Conservation (phyloP, 768 basidiomycete species). For the Tulasnella sp. region DNA sequence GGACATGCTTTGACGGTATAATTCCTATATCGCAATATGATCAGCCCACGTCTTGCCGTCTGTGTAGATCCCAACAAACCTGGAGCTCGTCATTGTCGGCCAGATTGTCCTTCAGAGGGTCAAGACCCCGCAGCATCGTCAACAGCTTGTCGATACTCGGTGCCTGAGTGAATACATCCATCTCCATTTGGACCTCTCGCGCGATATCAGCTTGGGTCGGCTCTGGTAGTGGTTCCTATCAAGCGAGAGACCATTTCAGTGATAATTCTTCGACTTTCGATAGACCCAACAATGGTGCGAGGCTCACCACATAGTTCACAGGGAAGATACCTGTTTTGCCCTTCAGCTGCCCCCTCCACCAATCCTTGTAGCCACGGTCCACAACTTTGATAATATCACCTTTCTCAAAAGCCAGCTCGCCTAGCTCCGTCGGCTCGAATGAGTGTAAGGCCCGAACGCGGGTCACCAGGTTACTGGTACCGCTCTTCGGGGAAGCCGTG, state of each 20-base stretch:
- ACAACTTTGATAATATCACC: conserved; percentile 94
- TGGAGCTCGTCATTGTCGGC: conserved; percentile 88
- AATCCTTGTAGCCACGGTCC: conserved; percentile 87
- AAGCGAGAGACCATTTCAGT: background rate
- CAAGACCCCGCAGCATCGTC: conserved; percentile 58
- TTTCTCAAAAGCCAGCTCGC: conserved; percentile 83
- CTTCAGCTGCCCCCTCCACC: conserved; percentile 91
- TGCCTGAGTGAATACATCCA: conserved; percentile 76
- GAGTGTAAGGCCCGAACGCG: conserved; percentile 82
- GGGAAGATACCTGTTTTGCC: conserved; percentile 93
- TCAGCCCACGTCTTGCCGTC: background rate
- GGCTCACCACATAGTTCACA: conserved; percentile 83
- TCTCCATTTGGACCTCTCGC: conserved; percentile 77
- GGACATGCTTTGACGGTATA: conserved; percentile 83
- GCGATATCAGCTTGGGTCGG: conserved; percentile 66
- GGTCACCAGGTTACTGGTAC: conserved; percentile 36
- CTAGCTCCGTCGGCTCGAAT: conserved; percentile 77
- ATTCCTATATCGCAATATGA: conserved; percentile 41
- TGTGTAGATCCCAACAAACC: conserved; percentile 32
- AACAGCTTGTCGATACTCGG: conserved; percentile 73
- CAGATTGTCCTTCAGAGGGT: conserved; percentile 67
- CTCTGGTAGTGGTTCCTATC: conserved; percentile 77
- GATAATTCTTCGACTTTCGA: too few relatives aligned
- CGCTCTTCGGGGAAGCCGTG: conserved; percentile 12
- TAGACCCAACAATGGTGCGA: background rate